These are phyloP conservation scores for Teratosphaeria destructans DNA, from an alignment of 2,329 filamentous ascomycete genomes.

Conservation along the genomic window DNA sequence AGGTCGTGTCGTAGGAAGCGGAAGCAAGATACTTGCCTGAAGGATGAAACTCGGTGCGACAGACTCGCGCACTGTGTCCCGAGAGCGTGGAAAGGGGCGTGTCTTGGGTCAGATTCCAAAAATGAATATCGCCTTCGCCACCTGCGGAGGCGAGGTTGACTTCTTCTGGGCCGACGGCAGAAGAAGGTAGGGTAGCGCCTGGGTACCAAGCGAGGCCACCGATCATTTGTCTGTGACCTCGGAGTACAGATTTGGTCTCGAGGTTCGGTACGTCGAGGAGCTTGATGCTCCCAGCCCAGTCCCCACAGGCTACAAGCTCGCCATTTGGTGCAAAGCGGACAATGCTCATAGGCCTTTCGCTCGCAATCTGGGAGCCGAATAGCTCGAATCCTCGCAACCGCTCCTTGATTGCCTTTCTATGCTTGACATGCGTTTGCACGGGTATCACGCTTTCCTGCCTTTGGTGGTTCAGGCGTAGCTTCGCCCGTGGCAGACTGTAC, in stretches of 20 bases:
- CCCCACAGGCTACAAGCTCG: slow-evolving; percentile 74
- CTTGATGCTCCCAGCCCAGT: slow-evolving; percentile 85
- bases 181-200: slow-evolving; percentile 60
- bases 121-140: slow-evolving; percentile 74
- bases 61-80: slow-evolving; percentile 80
- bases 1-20: slow-evolving; percentile 91
- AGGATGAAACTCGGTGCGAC: slow-evolving; percentile 87
- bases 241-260: slow-evolving; percentile 61
- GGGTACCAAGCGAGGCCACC: slow-evolving; percentile 88
- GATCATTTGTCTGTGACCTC: slow-evolving; percentile 80
- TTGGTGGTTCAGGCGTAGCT: slow-evolving; percentile 64
- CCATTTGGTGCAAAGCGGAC: slow-evolving; percentile 82
- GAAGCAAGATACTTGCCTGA: slow-evolving; percentile 83
- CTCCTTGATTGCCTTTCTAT: slow-evolving; percentile 81
- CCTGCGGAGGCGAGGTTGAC: slow-evolving; percentile 87
- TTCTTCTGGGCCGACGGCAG: slow-evolving; percentile 54
- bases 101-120: slow-evolving; percentile 83
- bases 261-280: slow-evolving; percentile 75
- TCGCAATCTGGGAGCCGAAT: slow-evolving; percentile 85
- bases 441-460: slow-evolving; percentile 73
- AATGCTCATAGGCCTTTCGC: slow-evolving; percentile 83
- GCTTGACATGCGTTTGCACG: slow-evolving; percentile 81
- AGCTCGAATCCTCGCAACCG: slow-evolving; percentile 73
- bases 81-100: slow-evolving; percentile 72
- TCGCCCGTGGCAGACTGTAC: slow-evolving; percentile 75